phyloP scores from a whole-genome alignment of 148 eudicot genomes.

The Selenicereus undatus region DNA sequence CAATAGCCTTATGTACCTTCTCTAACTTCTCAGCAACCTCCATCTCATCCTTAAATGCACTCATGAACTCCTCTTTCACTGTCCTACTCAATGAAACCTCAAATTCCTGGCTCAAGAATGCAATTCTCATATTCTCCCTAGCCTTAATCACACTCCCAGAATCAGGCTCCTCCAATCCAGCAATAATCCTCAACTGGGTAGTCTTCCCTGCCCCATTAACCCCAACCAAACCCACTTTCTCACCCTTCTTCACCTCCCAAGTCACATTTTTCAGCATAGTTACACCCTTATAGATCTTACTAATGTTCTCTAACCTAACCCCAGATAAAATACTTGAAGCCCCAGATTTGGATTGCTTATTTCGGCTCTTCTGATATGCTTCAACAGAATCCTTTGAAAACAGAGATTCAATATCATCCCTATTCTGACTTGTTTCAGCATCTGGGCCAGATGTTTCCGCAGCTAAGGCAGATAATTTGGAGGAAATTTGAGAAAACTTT shows the following conservation, averaged over 20 bases:
- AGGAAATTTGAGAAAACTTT: conserved; percentile 23
- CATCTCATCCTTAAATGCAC: conserved; percentile 91
- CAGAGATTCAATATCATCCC: conserved; percentile 68
- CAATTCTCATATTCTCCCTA: conserved; percentile 69
- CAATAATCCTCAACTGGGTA: conserved; percentile 82
- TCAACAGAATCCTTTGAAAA: conserved; percentile 43
- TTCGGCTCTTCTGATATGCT: conserved; percentile 33
- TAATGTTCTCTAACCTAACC: conserved; percentile 74
- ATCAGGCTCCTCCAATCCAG: conserved; percentile 89
- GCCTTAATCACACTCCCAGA: conserved; percentile 90
- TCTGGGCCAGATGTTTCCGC: conserved; percentile 39
- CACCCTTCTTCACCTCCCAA: conserved; percentile 98
- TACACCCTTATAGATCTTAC: conserved; percentile 74
- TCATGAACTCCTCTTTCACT: conserved; percentile 83
- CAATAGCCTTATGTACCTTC: conserved; percentile 91
- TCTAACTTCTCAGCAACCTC: conserved; percentile 68
- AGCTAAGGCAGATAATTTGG: conserved; percentile 44
- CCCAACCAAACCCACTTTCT: conserved; percentile 92
- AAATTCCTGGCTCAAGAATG: conserved; percentile 93
- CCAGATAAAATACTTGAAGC: conserved; percentile 92
- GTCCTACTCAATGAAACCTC: conserved; percentile 82
- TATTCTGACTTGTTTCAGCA: conserved; percentile 28
- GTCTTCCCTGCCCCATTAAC: conserved; percentile 99
- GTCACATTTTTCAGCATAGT: conserved; percentile 73
- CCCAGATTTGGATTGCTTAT: conserved; percentile 45